Evolutionary conservation across 202 grass and related monocot genomes (phyloP).

Genomic region (Zoysia matrella): DNA sequence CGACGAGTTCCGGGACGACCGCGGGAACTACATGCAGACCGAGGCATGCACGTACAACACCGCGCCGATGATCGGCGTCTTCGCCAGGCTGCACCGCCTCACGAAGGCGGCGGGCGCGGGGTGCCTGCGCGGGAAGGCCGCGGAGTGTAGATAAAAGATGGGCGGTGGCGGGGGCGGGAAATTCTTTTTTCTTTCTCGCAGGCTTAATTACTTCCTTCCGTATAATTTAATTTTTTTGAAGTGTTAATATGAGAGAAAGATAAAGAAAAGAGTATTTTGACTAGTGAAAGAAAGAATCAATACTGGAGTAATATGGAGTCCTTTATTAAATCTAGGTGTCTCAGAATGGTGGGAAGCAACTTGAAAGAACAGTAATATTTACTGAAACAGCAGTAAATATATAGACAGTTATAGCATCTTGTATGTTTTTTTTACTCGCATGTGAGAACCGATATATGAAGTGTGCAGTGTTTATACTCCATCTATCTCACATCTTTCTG

Average conservation of each 20-base stretch:
- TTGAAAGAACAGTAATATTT: conserved; percentile 37
- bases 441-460: not conserved
- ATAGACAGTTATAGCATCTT: not conserved
- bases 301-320: conserved; percentile 39
- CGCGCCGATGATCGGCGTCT: conserved; percentile 81
- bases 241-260: conserved; percentile 59
- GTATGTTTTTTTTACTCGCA: not conserved
- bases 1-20: conserved; percentile 78
- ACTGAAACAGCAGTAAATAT: conserved; percentile 26
- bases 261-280: conserved; percentile 34
- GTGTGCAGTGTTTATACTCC: not conserved
- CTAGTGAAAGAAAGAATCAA: conserved; percentile 39
- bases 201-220: conserved; percentile 34
- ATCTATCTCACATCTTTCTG: too few relatives aligned
- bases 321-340: conserved; percentile 34
- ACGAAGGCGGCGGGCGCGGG: conserved; percentile 7
- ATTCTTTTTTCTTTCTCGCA: conserved; percentile 65
- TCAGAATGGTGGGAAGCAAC: not conserved
- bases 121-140: not conserved
- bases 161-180: conserved; percentile 18
- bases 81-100: conserved; percentile 71
- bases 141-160: conserved; percentile 62
- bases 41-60: conserved; percentile 96
- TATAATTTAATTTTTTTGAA: conserved; percentile 53
- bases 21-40: conserved; percentile 81